Base-by-base conservation (phyloP, 192 early-diverging fungal species). In the Gonapodya prolifera region DNA sequence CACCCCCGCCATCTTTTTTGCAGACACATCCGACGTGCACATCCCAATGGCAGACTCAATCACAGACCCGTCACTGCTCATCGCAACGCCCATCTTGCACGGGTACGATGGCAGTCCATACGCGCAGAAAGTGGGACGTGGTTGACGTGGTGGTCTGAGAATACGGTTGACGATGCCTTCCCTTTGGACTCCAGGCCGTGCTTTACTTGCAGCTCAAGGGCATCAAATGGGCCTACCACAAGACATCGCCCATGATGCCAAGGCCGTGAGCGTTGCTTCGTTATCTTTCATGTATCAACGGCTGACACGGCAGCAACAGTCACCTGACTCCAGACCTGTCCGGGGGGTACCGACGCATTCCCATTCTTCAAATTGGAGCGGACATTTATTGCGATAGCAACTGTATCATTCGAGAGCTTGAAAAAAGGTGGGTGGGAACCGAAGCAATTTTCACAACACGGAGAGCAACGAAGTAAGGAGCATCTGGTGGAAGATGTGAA, bases 321-420 rank as follows among this genome's bases (percentile, higher is more conserved):
- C n/a, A n/a, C 45, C 45, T 69, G 13, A 82, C 84, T 1, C 78
- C 82, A 45, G 77, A 76, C 23, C 77, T 86, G 45, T 71, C 83
- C 8, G 81, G 84, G 35, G 82, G 83, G n/a, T 86, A 84, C 75
- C 69, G 85, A 31, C 81, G 85, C 1, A 84, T 86, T 8, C 85
- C 85, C 0, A 79, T 86, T 2, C 77, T 86, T 71, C 83, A 86
- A 70, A 84, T 86, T 29, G 85, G 85, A 23, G 78, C 78, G 34
- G 79, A 86, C 35, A 70, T 86, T 2, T 86, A 78, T 35, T 81
- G 84, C 33, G 83, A 86, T 33, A 83, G 83, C 0, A 76, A 75
- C 18, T 28, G 79, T 45, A 84, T 84, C 1, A 8, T 86, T 29
- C 69, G 80, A 2, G 85, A 80, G 61, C 80, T 85, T 0, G 84